Percentiles rank a stretch among this genome's conserved stretches.
Conservation (phyloP, 2,329 filamentous ascomycete species). For the Aspergillus chevalieri region DNA sequence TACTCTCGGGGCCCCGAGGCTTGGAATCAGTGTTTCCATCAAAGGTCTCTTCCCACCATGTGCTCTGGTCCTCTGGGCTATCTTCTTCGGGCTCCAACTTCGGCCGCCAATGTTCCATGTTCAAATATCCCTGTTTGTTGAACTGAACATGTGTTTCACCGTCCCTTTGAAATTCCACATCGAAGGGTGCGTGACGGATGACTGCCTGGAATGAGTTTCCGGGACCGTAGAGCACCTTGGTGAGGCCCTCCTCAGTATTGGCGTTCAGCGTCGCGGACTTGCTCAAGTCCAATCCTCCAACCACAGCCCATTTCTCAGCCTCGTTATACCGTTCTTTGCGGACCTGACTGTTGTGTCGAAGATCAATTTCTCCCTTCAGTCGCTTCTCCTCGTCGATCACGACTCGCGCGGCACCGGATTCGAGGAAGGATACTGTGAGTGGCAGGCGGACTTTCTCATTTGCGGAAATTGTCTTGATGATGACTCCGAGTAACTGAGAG, state of each 20-base stretch:
- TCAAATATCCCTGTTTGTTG: slow-evolving; percentile 84
- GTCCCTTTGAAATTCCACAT: slow-evolving; percentile 78
- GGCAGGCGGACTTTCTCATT: slow-evolving; percentile 71
- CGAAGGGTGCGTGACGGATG: slow-evolving; percentile 76
- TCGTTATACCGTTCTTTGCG: slow-evolving; percentile 95
- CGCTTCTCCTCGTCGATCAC: slow-evolving; percentile 88
- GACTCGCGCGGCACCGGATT: slow-evolving; percentile 81
- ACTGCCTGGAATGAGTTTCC: slow-evolving; percentile 71
- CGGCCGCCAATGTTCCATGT: slow-evolving; percentile 90
- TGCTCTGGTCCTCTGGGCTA: slow-evolving; percentile 59
- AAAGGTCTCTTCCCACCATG: slow-evolving; percentile 97
- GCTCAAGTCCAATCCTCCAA: slow-evolving; percentile 71
- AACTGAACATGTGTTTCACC: slow-evolving; percentile 76
- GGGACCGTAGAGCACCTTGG: slow-evolving; percentile 70
- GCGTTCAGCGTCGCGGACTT: slow-evolving; percentile 62
- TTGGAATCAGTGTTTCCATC: slow-evolving; percentile 93
- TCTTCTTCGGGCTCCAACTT: slow-evolving; percentile 66
- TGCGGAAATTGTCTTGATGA: slow-evolving; percentile 71
- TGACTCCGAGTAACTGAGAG: slow-evolving; percentile 69
- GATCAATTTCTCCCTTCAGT: slow-evolving; percentile 78
- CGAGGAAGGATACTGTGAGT: slow-evolving; percentile 77
- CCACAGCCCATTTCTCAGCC: slow-evolving; percentile 75
- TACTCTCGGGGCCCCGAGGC: slow-evolving; percentile 87
- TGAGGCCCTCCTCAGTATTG: slow-evolving; percentile 62
- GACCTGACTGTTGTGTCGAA: slow-evolving; percentile 75